Conservation (phyloP, 768 basidiomycete genomes). For the Mycena vulgaris region DNA sequence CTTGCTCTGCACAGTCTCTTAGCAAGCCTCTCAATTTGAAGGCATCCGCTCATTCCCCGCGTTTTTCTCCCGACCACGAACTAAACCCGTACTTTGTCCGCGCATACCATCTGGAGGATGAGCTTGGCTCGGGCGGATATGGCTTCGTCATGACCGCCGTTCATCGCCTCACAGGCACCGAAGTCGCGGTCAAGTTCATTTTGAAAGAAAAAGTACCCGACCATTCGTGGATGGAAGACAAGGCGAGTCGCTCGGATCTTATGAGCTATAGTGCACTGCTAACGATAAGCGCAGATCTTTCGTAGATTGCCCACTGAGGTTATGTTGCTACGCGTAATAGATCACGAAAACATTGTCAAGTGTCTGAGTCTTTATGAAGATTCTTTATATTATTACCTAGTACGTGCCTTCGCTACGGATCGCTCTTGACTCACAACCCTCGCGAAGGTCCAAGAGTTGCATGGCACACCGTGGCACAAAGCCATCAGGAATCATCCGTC, state of each 20-base stretch:
- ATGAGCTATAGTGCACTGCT: conserved; percentile 50
- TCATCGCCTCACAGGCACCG: conserved; percentile 69
- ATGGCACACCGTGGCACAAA: conserved; percentile 90
- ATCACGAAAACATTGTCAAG: conserved; percentile 85
- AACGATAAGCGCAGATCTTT: conserved; percentile 60
- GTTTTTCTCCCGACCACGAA: conserved; percentile 73
- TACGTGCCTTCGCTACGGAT: conserved; percentile 53
- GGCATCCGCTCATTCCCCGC: conserved; percentile 57
- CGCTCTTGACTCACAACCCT: conserved; percentile 18
- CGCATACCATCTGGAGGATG: conserved; percentile 75
- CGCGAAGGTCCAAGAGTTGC: conserved; percentile 88
- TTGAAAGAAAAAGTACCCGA: conserved; percentile 78
- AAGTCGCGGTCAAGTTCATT: conserved; percentile 97
- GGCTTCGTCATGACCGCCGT: conserved; percentile 94
- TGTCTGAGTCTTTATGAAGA: conserved; percentile 92
- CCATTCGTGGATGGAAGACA: conserved; percentile 52
- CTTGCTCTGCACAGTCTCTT: neutral
- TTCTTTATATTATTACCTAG: conserved; percentile 87
- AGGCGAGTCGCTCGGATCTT: conserved; percentile 18
- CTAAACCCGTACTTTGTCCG: conserved; percentile 74
- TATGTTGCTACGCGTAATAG: conserved; percentile 76
- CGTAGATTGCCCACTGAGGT: conserved; percentile 87
- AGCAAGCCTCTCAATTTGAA: conserved; percentile 34
- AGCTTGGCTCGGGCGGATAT: conserved; percentile 93
- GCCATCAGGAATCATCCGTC: conserved; percentile 51